Conservation (phyloP, 2,329 filamentous ascomycete species). For the Pezicula rhizophila region DNA sequence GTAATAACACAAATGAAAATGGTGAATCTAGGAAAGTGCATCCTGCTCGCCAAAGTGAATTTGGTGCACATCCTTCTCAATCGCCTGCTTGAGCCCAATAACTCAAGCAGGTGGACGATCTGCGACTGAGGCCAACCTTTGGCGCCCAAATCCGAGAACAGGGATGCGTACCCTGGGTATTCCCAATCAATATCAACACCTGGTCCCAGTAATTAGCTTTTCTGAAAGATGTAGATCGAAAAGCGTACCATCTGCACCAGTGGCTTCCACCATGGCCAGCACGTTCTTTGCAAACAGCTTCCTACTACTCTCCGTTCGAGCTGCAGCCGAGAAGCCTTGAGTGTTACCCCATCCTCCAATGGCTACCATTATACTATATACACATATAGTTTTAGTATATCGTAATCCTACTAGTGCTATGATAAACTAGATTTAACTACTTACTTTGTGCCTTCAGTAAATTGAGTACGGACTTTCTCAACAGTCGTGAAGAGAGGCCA, state of each 20-base stretch:
- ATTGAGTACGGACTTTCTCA: conserved; percentile 38
- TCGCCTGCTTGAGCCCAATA: too few species aligned
- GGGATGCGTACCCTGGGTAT: conserved; percentile 40
- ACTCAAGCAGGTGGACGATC: too few species aligned
- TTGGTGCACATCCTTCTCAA: too few species aligned
- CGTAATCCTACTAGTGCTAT: too few species aligned
- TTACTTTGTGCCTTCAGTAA: conserved; percentile 37
- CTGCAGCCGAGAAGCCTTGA: conserved; percentile 53
- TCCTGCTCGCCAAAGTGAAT: too few species aligned
- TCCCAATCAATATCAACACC: conserved; percentile 43
- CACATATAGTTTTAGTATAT: too few species aligned
- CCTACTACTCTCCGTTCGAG: conserved; percentile 44
- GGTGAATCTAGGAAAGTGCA: too few species aligned
- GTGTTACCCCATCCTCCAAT: conserved; percentile 73
- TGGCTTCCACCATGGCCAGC: conserved; percentile 52
- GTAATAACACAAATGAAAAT: too few species aligned
- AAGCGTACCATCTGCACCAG: conserved; percentile 56
- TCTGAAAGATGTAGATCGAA: background rate
- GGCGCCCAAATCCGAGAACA: background rate
- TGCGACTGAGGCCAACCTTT: too few species aligned
- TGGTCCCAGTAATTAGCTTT: conserved; percentile 11
- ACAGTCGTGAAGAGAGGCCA: conserved; percentile 52
- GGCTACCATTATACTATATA: conserved; percentile 56
- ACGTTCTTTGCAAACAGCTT: conserved; percentile 59
- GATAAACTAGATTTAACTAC: too few species aligned